These are phyloP conservation scores for Cucurbita moschata DNA, from an alignment of 306 rosid species.

Conservation along the genomic window DNA sequence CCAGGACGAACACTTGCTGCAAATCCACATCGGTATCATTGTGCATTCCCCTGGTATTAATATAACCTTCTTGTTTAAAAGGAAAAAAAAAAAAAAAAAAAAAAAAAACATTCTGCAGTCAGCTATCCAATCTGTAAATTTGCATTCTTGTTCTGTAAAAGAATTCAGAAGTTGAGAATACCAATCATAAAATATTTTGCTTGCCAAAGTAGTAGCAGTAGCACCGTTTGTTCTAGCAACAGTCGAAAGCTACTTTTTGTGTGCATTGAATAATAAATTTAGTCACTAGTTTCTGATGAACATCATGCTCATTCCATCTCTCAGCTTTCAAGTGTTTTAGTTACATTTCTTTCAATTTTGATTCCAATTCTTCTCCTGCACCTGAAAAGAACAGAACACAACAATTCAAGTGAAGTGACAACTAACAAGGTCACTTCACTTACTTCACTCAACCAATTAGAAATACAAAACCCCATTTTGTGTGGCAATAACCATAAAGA, in stretches of 20 bases:
- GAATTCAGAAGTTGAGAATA: background rate
- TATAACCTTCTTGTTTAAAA: background rate
- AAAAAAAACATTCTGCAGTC: background rate
- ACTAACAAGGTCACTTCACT: background rate
- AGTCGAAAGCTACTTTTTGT: background rate
- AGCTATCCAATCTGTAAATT: conserved; percentile 5
- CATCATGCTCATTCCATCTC: background rate
- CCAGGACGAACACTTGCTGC: conserved; percentile 28
- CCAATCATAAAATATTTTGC: background rate
- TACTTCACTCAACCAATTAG: background rate
- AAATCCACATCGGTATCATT: background rate
- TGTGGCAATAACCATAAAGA: background rate
- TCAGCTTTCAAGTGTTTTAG: background rate
- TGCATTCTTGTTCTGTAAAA: conserved; percentile 3
- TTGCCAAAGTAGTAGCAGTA: background rate
- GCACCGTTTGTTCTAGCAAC: background rate
- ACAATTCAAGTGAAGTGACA: background rate
- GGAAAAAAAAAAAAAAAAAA: background rate
- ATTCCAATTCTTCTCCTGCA: background rate
- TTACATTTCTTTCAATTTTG: background rate
- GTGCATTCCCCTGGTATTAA: conserved; percentile 4
- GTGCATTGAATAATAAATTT: background rate
- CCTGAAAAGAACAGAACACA: background rate
- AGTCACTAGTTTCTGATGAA: background rate
- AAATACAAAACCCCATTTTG: background rate